These are phyloP conservation scores for Monosporascus cannonballus DNA, from an alignment of 2,329 filamentous ascomycete genomes.

Conservation along the genomic window DNA sequence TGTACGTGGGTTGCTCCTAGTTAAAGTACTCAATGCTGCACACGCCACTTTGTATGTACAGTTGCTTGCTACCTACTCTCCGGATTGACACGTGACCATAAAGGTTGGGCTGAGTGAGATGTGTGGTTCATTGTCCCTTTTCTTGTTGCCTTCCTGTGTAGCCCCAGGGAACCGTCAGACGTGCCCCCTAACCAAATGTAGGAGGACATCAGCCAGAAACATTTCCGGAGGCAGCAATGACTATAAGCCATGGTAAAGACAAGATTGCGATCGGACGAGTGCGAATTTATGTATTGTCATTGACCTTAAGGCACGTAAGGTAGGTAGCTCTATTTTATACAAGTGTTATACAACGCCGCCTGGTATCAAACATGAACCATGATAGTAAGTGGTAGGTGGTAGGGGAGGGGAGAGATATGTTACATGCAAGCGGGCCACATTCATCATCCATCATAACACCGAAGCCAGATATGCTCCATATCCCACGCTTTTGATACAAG, in stretches of 20 bases:
- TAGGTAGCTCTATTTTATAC: conserved; percentile 21
- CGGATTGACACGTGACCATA: neutral
- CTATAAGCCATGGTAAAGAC: too few relatives aligned
- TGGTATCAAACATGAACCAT: conserved; percentile 26
- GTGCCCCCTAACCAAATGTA: neutral
- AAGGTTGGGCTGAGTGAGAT: neutral
- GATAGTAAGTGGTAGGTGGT: conserved; percentile 12
- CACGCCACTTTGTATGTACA: neutral
- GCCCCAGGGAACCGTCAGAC: neutral
- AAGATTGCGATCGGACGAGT: too few relatives aligned
- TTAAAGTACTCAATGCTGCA: neutral
- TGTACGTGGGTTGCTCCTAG: neutral
- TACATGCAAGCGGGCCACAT: conserved; percentile 28
- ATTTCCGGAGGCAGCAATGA: too few relatives aligned
- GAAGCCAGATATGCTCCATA: conserved; percentile 39
- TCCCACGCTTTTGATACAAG: conserved; percentile 31
- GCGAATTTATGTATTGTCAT: conserved; percentile 3
- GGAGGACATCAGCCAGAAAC: neutral
- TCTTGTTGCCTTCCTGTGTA: neutral
- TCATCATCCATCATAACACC: conserved; percentile 40
- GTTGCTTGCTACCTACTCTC: neutral
- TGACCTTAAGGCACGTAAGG: neutral
- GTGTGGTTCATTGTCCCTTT: neutral
- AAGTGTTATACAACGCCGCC: conserved; percentile 23
- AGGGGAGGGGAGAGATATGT: conserved; percentile 29